Percentiles rank a stretch among this genome's conserved stretches.
Conservation (phyloP, 257 asterid genomes). For the Cinchona pubescens region DNA sequence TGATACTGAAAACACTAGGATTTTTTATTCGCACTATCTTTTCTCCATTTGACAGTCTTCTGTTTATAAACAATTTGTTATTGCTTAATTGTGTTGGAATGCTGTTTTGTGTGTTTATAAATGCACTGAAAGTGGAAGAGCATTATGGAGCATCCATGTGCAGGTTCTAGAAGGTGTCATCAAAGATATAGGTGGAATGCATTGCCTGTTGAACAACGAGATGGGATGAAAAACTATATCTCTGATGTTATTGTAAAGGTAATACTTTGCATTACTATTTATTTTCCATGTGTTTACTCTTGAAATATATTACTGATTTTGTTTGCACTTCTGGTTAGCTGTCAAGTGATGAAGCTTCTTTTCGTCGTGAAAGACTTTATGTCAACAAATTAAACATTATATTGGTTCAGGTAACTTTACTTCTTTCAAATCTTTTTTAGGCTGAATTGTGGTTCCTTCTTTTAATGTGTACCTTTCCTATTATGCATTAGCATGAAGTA, state of each 20-base stretch:
- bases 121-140: conserved; percentile 15
- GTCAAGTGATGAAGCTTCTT: conserved; percentile 89
- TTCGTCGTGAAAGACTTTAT: conserved; percentile 85
- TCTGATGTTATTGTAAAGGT: conserved; percentile 99
- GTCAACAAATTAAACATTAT: conserved; percentile 81
- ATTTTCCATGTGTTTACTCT: background rate
- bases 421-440: background rate
- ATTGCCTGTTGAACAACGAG: conserved; percentile 90
- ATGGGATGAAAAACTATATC: conserved; percentile 98
- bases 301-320: background rate
- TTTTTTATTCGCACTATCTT: background rate
- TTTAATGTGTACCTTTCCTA: background rate
- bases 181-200: conserved; percentile 99
- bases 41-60: background rate
- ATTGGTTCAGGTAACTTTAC: conserved; percentile 79
- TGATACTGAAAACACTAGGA: background rate
- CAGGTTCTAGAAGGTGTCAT: conserved; percentile 98
- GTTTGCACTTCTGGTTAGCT: conserved; percentile 43
- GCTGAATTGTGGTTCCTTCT: background rate
- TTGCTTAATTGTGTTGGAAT: background rate
- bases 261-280: conserved; percentile 4
- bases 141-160: conserved; percentile 24
- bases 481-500: background rate
- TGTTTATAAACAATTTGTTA: background rate
- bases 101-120: background rate